Evolutionary conservation across 1,139 yeast genomes (phyloP), one percentile per base, ranked within the genome.

Genomic region (Meyerozyma carpophila): DNA sequence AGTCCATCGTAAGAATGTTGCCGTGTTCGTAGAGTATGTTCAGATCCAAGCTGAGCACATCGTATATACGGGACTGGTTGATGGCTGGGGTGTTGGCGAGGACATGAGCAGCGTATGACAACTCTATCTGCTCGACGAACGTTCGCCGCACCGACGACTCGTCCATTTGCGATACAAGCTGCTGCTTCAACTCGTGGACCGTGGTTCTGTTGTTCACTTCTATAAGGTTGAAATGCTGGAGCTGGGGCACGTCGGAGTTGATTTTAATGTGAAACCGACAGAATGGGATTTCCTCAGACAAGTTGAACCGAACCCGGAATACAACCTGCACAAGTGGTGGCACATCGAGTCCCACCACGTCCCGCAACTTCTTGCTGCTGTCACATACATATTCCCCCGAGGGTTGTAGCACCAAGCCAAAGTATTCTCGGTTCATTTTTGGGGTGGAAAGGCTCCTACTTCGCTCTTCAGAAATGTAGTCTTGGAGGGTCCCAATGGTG

Each of bases 121-220:
- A 44, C 40, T 49, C 52, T 16, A 65, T 45, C 44, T 65, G 68
- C 32, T 65, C 68, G 40, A 55, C 55, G 41, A 62, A 63, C 1
- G 69, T 65, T 44, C 69, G 50, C 27, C 58, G 50, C 0, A 63
- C 68, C 20, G 60, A 52, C 5, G 49, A 47, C 21, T 47, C 45
- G 41, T 65, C 68, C 11, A 60, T 50, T 39, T 63, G 50, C 3
- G 55, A 57, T 13, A 63, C 57, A 4, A 66, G 45, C 40, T 46
- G 48, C 27, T 51, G 50, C 25, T 59, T 63, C 20, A 66, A 55
- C 9, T 59, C 62, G 10, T 53, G 43, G 1, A 64, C 20, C 2
- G 61, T 56, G 2, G 67, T 63, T 2, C 14, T 25, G 3, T 46
- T 41, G 37, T 54, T 54, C 5, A 62, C 52, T 44, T 65, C 69